Base-by-base conservation (phyloP, 768 basidiomycete species). In the Pleurotus tuber-regium region DNA sequence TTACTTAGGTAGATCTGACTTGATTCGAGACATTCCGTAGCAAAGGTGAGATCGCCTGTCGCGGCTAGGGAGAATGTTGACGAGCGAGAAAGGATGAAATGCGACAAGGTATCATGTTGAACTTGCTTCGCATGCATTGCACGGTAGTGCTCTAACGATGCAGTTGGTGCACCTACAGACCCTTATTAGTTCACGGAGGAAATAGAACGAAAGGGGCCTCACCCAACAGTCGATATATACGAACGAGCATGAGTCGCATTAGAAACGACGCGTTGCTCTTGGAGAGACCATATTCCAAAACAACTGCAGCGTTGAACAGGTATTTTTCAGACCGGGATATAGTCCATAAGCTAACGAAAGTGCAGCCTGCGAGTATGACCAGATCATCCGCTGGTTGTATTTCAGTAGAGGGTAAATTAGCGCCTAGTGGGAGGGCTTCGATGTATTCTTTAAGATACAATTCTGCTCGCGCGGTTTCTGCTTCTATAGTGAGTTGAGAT, bases 311-410 rank as follows among this genome's bases (percentile, higher is more conserved):
- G 39, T 77, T 80, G 59, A 79, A 77, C 18, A 97, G 75, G 59
- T 85, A 72, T 23, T 69, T 67, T 41, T 83, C 75, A 50, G 86
- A 78, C 14, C 63, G 70, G 53, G 77, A 71, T 41, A 83, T 63
- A 33, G 66, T 72, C 86, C 87, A 91, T 18, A 82, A 63, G 61
- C 70, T 81, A 39, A 92, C 76, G 48, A 83, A 75, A 2, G 79
- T 78, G 59, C 86, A 86, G 2, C 77, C 86, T 4, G 87, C 83
- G 18, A 97, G 71, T 23, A 95, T 74, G 21, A 78, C 84, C 26
- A 96, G 77, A 60, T 95, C 94, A 59, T 97, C 94, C 1, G 83
- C 88, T 14, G 87, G 89, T 62, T 96, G 94, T 21, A 94, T 73
- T 59, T 96, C 94, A 0, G 90, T 88, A 3, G 73, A 63, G 6